These are phyloP conservation scores for Pleurotus citrinopileatus DNA, from an alignment of 768 basidiomycete species.

Conservation along the genomic window DNA sequence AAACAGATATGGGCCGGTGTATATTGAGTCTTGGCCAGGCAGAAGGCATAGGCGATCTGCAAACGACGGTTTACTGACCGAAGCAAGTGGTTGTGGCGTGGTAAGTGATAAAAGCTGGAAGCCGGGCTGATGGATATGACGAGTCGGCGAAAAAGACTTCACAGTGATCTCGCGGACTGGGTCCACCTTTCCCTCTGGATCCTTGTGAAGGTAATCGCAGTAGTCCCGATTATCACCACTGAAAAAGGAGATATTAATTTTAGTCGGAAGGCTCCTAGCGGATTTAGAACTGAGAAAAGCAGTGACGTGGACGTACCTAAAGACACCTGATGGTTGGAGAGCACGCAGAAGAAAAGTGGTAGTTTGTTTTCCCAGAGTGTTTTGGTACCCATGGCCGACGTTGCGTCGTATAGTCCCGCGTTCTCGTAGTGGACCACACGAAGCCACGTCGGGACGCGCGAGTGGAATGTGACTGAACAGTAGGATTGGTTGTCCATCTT, in stretches of 20 bases:
- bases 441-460: slow-evolving; percentile 65
- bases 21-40: slow-evolving; percentile 68
- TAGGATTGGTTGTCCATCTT: slow-evolving; percentile 48
- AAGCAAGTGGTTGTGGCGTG: slow-evolving; percentile 32
- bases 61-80: slow-evolving; percentile 37
- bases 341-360: slow-evolving; percentile 66
- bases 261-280: slow-evolving; percentile 3
- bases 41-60: slow-evolving; percentile 72
- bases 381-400: slow-evolving; percentile 81
- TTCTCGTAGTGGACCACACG: slow-evolving; percentile 79
- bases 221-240: slow-evolving; percentile 93
- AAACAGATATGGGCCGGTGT: slow-evolving; percentile 63
- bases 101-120: slow-evolving; percentile 78
- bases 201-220: slow-evolving; percentile 70
- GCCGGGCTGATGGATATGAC: slow-evolving; percentile 72
- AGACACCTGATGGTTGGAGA: slow-evolving; percentile 66
- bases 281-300: not conserved
- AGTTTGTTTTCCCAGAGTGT: slow-evolving; percentile 77
- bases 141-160: slow-evolving; percentile 81
- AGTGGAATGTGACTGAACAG: slow-evolving; percentile 88
- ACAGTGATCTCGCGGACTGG: slow-evolving; percentile 76
- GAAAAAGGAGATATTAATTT: slow-evolving; percentile 8
- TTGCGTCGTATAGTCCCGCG: slow-evolving; percentile 68
- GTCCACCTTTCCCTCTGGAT: slow-evolving; percentile 18
- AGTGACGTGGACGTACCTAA: slow-evolving; percentile 48